Base-by-base conservation (phyloP, 2,329 filamentous ascomycete species). In the Didymella lethalis region DNA sequence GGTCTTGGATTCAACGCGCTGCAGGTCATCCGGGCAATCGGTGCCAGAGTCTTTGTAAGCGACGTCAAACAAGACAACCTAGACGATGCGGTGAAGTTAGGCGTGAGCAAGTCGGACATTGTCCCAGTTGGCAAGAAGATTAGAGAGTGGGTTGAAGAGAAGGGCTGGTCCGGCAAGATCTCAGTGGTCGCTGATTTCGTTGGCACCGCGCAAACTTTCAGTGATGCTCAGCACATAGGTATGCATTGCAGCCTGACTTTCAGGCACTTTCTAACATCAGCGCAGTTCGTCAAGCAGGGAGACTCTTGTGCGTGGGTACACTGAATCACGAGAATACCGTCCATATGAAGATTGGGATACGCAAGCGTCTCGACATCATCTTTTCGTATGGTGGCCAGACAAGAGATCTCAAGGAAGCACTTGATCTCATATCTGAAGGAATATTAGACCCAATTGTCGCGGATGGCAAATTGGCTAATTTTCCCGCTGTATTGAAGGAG, bases 321-420 rank as follows among this genome's bases (percentile, higher is more conserved):
- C 44, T 69, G 48, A 69, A 67, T 26, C 66, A 69, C 41, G 62
- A 69, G n/a, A 69, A 64, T n/a, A 65, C 62, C 2, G 63, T 69
- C 7, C 61, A 69, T 25, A 67, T 69, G 66, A 69, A 67, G 32
- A 26, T 69, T 28, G 62, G 49, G 3, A 69, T 69, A 43, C 54
- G 64, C 8, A 67, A 69, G 47, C 36, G 66, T 14, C 53, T 69
- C 3, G 59, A 61, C 14, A 64, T 67, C 20, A 61, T 65, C 36
- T 69, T 69, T 45, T 67, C 64, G 16, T 67, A 69, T 44, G 64
- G 66, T 1, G 66, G 66, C 7, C 66, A 69, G 40, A 62, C 43
- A 20, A 38, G 28, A 41, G 64, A 67, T 53, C 34, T 67, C n/a
- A 59, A 54, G 29, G 64, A 67, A 49, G 56, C 54, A 16, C 51